Evolutionary conservation across 1,284 basidiomycete species (phyloP), one percentile per base, ranked within the genome.

Genomic region (Tilletia caries): DNA sequence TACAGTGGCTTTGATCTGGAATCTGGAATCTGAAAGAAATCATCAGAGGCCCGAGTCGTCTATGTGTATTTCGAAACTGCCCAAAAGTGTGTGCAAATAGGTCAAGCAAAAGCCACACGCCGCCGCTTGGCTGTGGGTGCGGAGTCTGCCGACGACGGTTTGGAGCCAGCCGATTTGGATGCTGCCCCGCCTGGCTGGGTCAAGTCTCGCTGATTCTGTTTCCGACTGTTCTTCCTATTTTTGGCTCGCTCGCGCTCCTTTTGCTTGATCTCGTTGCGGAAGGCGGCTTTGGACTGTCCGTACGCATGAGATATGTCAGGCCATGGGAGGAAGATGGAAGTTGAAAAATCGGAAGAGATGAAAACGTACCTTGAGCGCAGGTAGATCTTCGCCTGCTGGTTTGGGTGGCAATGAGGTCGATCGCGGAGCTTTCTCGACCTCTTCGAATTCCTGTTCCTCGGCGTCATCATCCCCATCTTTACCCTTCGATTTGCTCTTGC

Each of bases 261-360:
- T 27, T 60, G 54, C 54, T 60, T 60, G 54, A 60, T 60, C 23
- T 60, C 54, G 3, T 18, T 27, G 10, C 54, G 54, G 54, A 60
- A 27, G 25, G 6, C 12, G 15, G 54, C 23, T 60, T 60, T 60
- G 54, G 54, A 60, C 54, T 60, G 10, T 52, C 12, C 8, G 50
- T 25, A 23, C 23, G 50, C 6, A 6, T 27, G 25, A 60, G 27
- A 15, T 18, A 29, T 1, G 27, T 60, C n/a, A 27, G 10, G 1
- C 15, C 2, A 32, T 18, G 8, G 20, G 54, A 60, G 54, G 1
- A 27, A 32, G 54, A 60, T 12, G 54, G 20, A 20, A 20, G 32
- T 1, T 12, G 4, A 60, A 27, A 27, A 20, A n/a, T 8, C 8
- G 48, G 20, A 50, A n/a, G 1, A 50, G 54, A 15, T 18, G 23